These are phyloP conservation scores for Prillingera fragicola DNA, from an alignment of 1,284 basidiomycete species.

Conservation along the genomic window DNA sequence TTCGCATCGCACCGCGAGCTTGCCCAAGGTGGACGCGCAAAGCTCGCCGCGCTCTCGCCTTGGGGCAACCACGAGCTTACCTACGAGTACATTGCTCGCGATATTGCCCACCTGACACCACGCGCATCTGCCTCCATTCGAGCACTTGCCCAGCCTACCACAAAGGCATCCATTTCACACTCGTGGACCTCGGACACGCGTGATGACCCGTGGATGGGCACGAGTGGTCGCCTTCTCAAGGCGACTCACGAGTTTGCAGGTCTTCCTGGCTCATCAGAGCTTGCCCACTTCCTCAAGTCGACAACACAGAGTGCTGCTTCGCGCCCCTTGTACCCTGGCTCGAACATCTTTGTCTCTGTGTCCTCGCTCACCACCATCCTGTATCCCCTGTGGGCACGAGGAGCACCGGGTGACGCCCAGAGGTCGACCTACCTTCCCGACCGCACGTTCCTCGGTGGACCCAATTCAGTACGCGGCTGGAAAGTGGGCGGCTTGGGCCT, in stretches of 20 bases:
- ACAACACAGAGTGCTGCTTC: conserved; percentile 63
- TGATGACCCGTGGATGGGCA: conserved; percentile 63
- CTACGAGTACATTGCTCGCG: conserved; percentile 73
- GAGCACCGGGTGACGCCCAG: conserved; percentile 3
- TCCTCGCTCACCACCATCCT: conserved; percentile 43
- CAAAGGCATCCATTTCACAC: conserved; percentile 81
- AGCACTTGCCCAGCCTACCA: conserved; percentile 66
- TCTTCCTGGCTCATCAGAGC: conserved; percentile 60
- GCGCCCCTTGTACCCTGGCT: conserved; percentile 52
- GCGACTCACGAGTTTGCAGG: conserved; percentile 71
- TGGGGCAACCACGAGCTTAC: conserved; percentile 67
- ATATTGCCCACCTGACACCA: conserved; percentile 64
- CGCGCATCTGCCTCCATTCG: conserved; percentile 77
- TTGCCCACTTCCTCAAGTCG: conserved; percentile 63
- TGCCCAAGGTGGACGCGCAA: conserved; percentile 45
- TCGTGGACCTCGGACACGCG: conserved; percentile 72
- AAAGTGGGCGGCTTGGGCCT: conserved; percentile 78
- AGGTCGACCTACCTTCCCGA: conserved; percentile 60
- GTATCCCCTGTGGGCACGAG: conserved; percentile 33
- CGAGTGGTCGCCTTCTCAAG: conserved; percentile 60
- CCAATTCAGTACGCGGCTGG: conserved; percentile 83
- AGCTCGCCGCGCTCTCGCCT: conserved; percentile 43
- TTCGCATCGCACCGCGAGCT: conserved; percentile 50
- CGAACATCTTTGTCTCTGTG: conserved; percentile 44
- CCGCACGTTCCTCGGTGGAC: conserved; percentile 89